These are phyloP conservation scores for Boletus sp. DNA, from an alignment of 768 basidiomycete genomes.

Conservation along the genomic window DNA sequence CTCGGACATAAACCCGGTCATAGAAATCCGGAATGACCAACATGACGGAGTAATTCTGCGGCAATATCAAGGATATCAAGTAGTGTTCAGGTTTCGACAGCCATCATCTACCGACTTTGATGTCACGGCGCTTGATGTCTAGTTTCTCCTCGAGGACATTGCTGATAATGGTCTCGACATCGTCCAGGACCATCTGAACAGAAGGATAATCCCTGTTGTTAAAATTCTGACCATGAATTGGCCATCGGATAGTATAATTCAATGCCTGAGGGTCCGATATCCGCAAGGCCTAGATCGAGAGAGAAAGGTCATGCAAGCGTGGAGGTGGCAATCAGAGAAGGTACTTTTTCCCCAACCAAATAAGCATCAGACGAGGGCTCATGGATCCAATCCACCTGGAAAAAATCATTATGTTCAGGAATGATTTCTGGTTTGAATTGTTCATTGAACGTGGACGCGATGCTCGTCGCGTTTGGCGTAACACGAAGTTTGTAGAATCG, in stretches of 20 bases:
- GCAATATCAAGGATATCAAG: background rate
- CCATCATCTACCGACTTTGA: conserved; percentile 49
- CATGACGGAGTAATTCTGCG: conserved; percentile 81
- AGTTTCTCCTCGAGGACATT: conserved; percentile 61
- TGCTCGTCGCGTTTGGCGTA: conserved; percentile 65
- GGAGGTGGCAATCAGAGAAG: conserved; percentile 1
- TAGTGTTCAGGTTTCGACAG: background rate
- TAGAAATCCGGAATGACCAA: conserved; percentile 92
- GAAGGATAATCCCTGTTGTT: conserved; percentile 79
- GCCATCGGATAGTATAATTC: conserved; percentile 78
- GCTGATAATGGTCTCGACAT: conserved; percentile 70
- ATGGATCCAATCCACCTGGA: conserved; percentile 81
- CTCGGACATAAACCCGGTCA: conserved; percentile 79
- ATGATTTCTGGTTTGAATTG: conserved; percentile 86
- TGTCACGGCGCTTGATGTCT: conserved; percentile 49
- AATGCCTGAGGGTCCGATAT: conserved; percentile 65
- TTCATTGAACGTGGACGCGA: conserved; percentile 78
- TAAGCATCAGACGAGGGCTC: conserved; percentile 45
- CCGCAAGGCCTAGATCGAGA: conserved; percentile 56
- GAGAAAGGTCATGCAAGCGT: conserved; percentile 4
- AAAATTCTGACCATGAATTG: conserved; percentile 78
- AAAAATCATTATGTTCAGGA: conserved; percentile 79
- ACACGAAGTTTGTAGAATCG: conserved; percentile 80
- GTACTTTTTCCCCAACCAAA: conserved; percentile 71
- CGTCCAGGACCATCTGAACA: conserved; percentile 66